Evolutionary conservation across 495 filamentous ascomycete genomes (phyloP).

Genomic region (Staphylotrichum longicolle): DNA sequence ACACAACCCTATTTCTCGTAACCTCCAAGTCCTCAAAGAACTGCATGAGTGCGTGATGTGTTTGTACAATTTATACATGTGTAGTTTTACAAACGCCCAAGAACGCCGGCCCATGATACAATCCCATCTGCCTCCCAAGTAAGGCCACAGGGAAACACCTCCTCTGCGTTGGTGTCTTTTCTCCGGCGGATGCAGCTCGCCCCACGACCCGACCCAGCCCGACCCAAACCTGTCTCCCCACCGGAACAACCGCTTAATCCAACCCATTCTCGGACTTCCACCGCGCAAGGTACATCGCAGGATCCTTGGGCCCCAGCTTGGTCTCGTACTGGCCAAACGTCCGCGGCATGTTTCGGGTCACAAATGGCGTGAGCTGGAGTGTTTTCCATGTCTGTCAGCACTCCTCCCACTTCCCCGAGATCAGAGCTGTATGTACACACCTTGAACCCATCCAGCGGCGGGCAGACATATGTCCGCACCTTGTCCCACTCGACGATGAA

Average conservation of each 20-base stretch:
- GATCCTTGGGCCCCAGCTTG: constrained; percentile 52
- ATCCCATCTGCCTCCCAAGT: background rate
- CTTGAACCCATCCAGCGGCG: constrained; percentile 67
- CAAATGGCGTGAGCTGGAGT: constrained; percentile 79
- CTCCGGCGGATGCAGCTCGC: too few relatives aligned
- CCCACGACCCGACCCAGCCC: too few relatives aligned
- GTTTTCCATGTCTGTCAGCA: background rate
- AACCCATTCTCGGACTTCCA: constrained; percentile 72
- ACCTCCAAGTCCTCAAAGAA: too few relatives aligned
- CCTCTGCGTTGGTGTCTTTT: too few relatives aligned
- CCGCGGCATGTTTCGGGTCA: constrained; percentile 60
- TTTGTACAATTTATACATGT: too few relatives aligned
- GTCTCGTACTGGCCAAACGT: constrained; percentile 51
- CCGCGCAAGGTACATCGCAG: constrained; percentile 56
- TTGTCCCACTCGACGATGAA: constrained; percentile 81
- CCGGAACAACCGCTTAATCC: constrained; percentile 43
- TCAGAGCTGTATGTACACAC: constrained; percentile 45
- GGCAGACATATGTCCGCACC: constrained; percentile 86
- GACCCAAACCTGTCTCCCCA: background rate
- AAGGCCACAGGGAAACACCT: too few relatives aligned
- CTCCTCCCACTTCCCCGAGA: too few relatives aligned
- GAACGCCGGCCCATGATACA: constrained; percentile 14
- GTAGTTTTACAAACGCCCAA: constrained; percentile 9
- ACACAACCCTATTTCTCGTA: too few relatives aligned
- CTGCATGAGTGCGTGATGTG: too few relatives aligned